A percentile compares a stretch with the other conserved stretches of the same genome.
Evolutionary conservation across 2,329 filamentous ascomycete genomes (phyloP).

Genomic region (Colletotrichum eleusines): DNA sequence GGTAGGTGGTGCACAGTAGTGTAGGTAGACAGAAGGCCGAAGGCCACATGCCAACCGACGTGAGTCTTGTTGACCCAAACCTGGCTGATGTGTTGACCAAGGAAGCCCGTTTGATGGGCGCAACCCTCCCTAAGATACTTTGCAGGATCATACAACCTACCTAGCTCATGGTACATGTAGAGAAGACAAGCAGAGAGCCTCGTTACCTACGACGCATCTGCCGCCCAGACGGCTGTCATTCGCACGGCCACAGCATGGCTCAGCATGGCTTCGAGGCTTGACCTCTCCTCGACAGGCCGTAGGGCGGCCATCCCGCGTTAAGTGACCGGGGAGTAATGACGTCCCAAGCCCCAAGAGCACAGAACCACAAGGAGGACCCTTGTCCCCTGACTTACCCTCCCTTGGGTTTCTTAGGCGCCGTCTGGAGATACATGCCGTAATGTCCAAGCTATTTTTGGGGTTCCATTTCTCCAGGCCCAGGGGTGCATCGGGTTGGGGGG

Average conservation of each 20-base stretch:
- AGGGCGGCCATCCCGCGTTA: slow-evolving; percentile 36
- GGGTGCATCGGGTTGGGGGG: slow-evolving; percentile 13
- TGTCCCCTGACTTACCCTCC: slow-evolving; percentile 22
- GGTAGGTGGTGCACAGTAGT: not conserved
- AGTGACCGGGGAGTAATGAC: slow-evolving; percentile 33
- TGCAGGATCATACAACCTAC: not conserved
- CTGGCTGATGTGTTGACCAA: slow-evolving; percentile 15
- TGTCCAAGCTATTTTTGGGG: slow-evolving; percentile 36
- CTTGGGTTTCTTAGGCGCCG: slow-evolving; percentile 23
- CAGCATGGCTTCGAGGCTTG: slow-evolving; percentile 13
- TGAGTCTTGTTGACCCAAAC: slow-evolving; percentile 16
- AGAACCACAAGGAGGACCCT: slow-evolving; percentile 28
- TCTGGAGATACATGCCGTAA: slow-evolving; percentile 12
- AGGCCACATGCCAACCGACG: slow-evolving; percentile 9
- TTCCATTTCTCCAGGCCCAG: slow-evolving; percentile 16
- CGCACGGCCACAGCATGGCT: slow-evolving; percentile 28
- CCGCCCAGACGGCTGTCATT: not conserved
- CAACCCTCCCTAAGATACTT: not conserved
- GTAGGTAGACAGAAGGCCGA: not conserved
- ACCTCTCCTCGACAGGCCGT: slow-evolving; percentile 22
- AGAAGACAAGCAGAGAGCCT: not conserved
- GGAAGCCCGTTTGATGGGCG: not conserved
- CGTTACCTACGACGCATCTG: not conserved
- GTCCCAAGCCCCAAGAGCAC: slow-evolving; percentile 33
- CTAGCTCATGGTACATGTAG: not conserved